Evolutionary conservation across 1,284 basidiomycete species (phyloP).

Genomic region (Apiotrichum brassicae): DNA sequence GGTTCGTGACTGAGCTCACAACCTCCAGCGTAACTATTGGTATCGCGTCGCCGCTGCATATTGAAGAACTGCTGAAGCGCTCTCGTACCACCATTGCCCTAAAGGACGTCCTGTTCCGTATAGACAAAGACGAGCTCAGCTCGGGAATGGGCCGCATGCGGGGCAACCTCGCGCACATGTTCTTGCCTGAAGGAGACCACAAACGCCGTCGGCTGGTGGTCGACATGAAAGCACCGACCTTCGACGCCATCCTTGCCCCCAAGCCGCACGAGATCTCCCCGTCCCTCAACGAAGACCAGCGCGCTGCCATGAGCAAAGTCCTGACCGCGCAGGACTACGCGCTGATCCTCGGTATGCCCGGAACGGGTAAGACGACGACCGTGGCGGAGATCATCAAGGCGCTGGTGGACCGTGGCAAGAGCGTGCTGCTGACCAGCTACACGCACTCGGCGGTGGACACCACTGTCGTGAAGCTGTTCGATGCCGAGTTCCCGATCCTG

Average conservation of each 20-base stretch:
- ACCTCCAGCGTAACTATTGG: slow-evolving; percentile 64
- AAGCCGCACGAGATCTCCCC: slow-evolving; percentile 27
- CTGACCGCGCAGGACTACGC: slow-evolving; percentile 82
- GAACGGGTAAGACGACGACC: slow-evolving; percentile 95
- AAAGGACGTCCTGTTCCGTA: slow-evolving; percentile 55
- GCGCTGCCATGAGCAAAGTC: slow-evolving; percentile 64
- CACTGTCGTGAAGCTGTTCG: slow-evolving; percentile 73
- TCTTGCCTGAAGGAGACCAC: slow-evolving; percentile 62
- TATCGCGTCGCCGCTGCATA: slow-evolving; percentile 70
- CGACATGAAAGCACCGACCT: slow-evolving; percentile 66
- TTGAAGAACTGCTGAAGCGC: slow-evolving; percentile 52
- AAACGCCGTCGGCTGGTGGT: slow-evolving; percentile 67
- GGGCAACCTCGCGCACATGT: slow-evolving; percentile 82
- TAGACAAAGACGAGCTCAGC: slow-evolving; percentile 89
- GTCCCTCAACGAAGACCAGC: slow-evolving; percentile 69
- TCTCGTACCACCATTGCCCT: slow-evolving; percentile 14
- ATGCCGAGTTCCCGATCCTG: slow-evolving; percentile 65
- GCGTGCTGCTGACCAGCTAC: slow-evolving; percentile 81
- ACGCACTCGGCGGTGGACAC: slow-evolving; percentile 98
- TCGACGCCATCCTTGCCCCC: slow-evolving; percentile 47
- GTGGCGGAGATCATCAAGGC: slow-evolving; percentile 80
- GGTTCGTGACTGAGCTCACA: slow-evolving; percentile 70
- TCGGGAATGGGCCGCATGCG: slow-evolving; percentile 81
- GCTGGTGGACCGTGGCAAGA: slow-evolving; percentile 74
- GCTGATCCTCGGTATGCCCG: slow-evolving; percentile 92